Evolutionary conservation across 495 filamentous ascomycete genomes (phyloP), one percentile per base, ranked within the genome.

Genomic region (Penicillium daleae): DNA sequence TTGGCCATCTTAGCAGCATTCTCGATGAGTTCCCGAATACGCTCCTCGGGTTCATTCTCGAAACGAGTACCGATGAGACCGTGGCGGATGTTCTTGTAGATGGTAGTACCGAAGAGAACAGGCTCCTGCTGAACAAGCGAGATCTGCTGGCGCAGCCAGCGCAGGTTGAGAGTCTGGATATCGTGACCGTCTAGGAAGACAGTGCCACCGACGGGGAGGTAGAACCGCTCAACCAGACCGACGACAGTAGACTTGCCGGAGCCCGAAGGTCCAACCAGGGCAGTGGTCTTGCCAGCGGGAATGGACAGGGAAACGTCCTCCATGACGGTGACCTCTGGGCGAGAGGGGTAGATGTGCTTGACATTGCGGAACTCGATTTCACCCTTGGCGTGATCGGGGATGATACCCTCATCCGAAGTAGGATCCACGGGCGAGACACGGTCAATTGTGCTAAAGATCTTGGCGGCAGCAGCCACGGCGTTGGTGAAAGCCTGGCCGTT

Each of bases 391-490:
- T 85, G 71, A 3, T 92, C 86, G 8, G 93, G 84, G 56, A 82
- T 92, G 46, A 79, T 73, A 22, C 95, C 94, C 15, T 80, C 82
- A 0, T 91, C 85, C 3, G 84, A 84, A 24, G 85, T 87, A 1
- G 95, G 90, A 73, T 99, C 89, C 46, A 97, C 77, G 1, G 93
- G 93, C 1, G 95, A 98, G n/a, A 75, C 61, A 51, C 95, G 90
- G 69, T 97, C 93, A 66, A 99, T 97, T 3, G 93, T 96, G 63
- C 82, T 89, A 76, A 87, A 97, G 61, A 98, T 96, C 79, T 99
- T 97, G 29, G 85, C 82, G 13, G 91, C 92, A 6, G 95, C 93
- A 40, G 92, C 90, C 9, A 94, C 80, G 26, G 85, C 89, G 12
- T 86, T 93, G 3, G 88, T 90, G 70, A 96, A 94, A 32, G 95